Evolutionary conservation across 345 rosid species (phyloP), one percentile per base, ranked within the genome.

Genomic region (Clausena lansium): DNA sequence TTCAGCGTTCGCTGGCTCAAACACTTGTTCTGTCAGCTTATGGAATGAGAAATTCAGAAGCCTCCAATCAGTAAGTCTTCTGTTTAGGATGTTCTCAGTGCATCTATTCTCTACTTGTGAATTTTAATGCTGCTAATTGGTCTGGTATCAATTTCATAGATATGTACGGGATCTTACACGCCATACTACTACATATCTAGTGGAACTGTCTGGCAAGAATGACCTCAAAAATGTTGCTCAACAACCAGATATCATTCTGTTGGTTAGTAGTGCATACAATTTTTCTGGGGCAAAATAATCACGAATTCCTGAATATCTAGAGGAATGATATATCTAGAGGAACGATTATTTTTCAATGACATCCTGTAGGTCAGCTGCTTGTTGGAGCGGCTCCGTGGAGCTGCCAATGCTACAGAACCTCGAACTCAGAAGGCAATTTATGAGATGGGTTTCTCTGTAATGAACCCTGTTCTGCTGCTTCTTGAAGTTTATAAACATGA

Each of bases 361-460:
- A 71, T 78, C 33, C 50, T 88, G 78, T 78, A 96, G 99, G 93
- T 94, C 78, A 91, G 91, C 83, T 92, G 95, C 87, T 88, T 92
- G 72, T 79, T 96, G 85, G 99, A 94, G 82, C 81, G 99, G 78
- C 91, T 96, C 83, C 94, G 98, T 75, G 99, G 99, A 83, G 98
- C 99, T 54, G 98, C 97, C 41, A 76, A 86, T 85, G 99, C 98
- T 70, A 85, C 95, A 38, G 99, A 93, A 86, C 99, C 99, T 76
- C 91, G 98, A 80, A 91, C 89, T 35, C 98, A 94, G 84, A 89
- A 87, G 79, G 95, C 99, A 76, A 83, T 96, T 71, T 94, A 92
- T 83, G 97, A 92, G 88, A 91, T 92, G 89, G 99, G 99, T 65
- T 83, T 87, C 75, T 87, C 97, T 78, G 87, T 92, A 35, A 80